Base-by-base conservation (phyloP, 2,329 filamentous ascomycete genomes). In the Penicillium freii region DNA sequence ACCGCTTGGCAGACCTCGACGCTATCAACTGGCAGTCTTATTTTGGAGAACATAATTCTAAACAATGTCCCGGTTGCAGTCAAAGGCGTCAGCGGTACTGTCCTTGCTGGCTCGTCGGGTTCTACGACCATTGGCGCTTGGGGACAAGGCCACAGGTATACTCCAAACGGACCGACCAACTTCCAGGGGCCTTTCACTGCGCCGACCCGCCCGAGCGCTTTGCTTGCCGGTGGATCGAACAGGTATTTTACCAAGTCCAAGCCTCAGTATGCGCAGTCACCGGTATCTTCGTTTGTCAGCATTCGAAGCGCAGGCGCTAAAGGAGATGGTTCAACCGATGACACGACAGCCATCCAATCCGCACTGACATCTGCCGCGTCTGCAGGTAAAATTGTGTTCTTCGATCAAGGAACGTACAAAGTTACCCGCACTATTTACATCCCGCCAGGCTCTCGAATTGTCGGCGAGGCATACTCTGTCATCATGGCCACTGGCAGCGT, bases 311-410 rank as follows among this genome's bases (percentile, higher is more conserved):
- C 66, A 58, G 74, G 78, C 50, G 77, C 76, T 5, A 77, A 65
- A 45, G 84, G 84, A 47, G 79, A 87, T 66, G 85, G 83, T 13
- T 69, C 71, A 2, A 81, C 81, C 1, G 85, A 87, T 67, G 84
- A 87, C 64, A 87, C 86, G 3, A 72, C 75, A 3, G 83, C 83
- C 2, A 77, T 89, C 13, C 84, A 88, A 67, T 71, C 66, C 1
- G 80, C 82, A n/a, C 80, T 89, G 67, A 75, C 78, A 66, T 71
- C 69, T 2, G 83, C 84, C 4, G 77, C 77, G 3, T 68, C 73
- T 0, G 66, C 73, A n/a, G 75, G 77, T 21, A 78, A 81, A 58
- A 76, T 87, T 48, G 70, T 84, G 9, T 86, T 81, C 73, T 77
- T 87, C 58, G 83, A 85, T 66, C 77, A 80, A 60, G 84, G 84